These are phyloP conservation scores for Cylindrodendrum hubeiense DNA, from an alignment of 2,329 filamentous ascomycete genomes.

Conservation along the genomic window DNA sequence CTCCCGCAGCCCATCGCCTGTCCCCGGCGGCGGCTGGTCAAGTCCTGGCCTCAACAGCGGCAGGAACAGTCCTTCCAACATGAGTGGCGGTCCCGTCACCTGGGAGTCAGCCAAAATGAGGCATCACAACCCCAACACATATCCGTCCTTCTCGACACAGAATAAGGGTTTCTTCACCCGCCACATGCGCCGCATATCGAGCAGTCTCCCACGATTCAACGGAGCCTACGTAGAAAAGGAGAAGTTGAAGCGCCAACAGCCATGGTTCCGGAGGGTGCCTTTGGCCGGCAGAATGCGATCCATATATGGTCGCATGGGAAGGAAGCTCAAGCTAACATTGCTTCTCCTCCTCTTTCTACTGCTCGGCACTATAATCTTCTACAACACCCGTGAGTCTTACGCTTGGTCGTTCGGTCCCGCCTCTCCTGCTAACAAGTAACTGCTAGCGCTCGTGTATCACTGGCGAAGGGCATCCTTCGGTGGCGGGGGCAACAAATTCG, in stretches of 20 bases:
- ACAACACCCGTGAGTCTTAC: constrained; percentile 69
- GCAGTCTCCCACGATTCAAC: constrained; percentile 81
- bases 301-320: constrained; percentile 65
- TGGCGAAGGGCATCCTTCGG: constrained; percentile 81
- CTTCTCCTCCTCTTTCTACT: constrained; percentile 71
- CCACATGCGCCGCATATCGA: constrained; percentile 85
- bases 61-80: constrained; percentile 73
- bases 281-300: constrained; percentile 61
- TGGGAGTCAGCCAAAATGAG: constrained; percentile 88
- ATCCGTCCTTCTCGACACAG: constrained; percentile 83
- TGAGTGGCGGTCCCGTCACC: constrained; percentile 71
- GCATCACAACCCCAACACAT: constrained; percentile 78
- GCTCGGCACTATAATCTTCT: constrained; percentile 74
- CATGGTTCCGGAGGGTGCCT: constrained; percentile 61
- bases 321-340: constrained; percentile 74
- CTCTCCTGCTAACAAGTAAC: constrained; percentile 7
- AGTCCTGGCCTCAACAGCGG: constrained; percentile 84
- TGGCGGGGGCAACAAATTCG: constrained; percentile 90
- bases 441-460: constrained; percentile 64
- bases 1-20: constrained; percentile 88
- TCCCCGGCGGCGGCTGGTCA: constrained; percentile 87
- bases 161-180: constrained; percentile 90
- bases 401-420: background rate
- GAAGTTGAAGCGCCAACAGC: constrained; percentile 73
- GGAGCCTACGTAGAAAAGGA: constrained; percentile 81